A percentile compares a stretch with the other conserved stretches of the same genome.
These are phyloP conservation scores for Westerdykella sp. DNA, from an alignment of 2,329 filamentous ascomycete genomes.

Conservation along the genomic window DNA sequence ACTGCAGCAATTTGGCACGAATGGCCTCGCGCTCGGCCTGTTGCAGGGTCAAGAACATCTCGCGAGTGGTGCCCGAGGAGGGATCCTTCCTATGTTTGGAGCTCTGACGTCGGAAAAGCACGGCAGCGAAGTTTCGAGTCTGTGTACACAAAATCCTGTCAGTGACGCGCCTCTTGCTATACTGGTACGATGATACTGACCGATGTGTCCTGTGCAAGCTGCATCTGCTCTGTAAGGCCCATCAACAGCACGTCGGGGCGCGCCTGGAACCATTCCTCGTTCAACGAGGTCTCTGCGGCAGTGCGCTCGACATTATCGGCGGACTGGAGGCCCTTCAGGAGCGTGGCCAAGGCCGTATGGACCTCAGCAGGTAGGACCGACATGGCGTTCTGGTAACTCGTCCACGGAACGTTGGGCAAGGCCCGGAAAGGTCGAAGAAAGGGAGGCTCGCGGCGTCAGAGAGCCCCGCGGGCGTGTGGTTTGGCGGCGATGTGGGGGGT, in stretches of 20 bases:
- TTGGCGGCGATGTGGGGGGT: too few relatives aligned
- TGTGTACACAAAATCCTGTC: slow-evolving; percentile 33
- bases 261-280: slow-evolving; percentile 78
- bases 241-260: slow-evolving; percentile 85
- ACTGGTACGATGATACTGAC: slow-evolving; percentile 45
- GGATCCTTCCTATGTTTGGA: slow-evolving; percentile 76
- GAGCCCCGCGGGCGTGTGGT: too few relatives aligned
- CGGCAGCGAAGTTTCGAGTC: slow-evolving; percentile 85
- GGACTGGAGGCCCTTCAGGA: slow-evolving; percentile 82
- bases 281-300: slow-evolving; percentile 83
- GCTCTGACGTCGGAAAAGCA: slow-evolving; percentile 90
- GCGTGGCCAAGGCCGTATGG: slow-evolving; percentile 75
- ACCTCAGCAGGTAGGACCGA: slow-evolving; percentile 81
- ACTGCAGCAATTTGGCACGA: slow-evolving; percentile 74
- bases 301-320: slow-evolving; percentile 80
- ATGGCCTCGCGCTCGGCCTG: slow-evolving; percentile 70
- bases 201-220: slow-evolving; percentile 64
- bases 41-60: slow-evolving; percentile 77
- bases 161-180: too few relatives aligned
- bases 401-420: neutral
- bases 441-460: too few relatives aligned
- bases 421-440: neutral
- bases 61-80: slow-evolving; percentile 60
- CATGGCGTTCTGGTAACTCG: slow-evolving; percentile 48
- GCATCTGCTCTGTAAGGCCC: slow-evolving; percentile 88